Percentiles rank a stretch among this genome's conserved stretches.
These are phyloP conservation scores for Bruguiera gymnorhiza DNA, from an alignment of 345 rosid species.

Conservation along the genomic window DNA sequence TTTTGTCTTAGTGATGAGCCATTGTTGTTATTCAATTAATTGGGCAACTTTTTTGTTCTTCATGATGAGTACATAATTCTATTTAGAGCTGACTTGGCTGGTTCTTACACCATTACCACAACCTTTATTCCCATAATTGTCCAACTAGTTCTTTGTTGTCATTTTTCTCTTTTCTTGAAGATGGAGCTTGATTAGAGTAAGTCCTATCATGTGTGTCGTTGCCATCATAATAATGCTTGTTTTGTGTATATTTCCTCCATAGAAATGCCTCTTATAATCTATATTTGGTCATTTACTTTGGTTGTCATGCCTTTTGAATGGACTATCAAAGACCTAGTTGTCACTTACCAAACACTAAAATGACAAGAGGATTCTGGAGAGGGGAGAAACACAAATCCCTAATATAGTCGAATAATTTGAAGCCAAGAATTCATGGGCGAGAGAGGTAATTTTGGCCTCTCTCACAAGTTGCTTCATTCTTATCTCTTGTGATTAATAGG, in stretches of 20 bases:
- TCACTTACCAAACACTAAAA: too few relatives aligned
- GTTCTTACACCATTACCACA: background rate
- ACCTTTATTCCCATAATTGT: background rate
- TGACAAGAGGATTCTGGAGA: too few relatives aligned
- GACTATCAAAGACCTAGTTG: too few relatives aligned
- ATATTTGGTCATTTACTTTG: background rate
- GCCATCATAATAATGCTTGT: background rate
- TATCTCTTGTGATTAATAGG: background rate
- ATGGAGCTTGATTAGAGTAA: background rate
- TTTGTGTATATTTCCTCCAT: background rate
- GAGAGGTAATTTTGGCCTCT: too few relatives aligned
- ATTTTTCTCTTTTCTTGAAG: too few relatives aligned
- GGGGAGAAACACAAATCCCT: too few relatives aligned
- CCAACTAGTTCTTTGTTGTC: constrained; percentile 4
- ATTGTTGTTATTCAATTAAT: background rate
- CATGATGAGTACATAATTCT: background rate
- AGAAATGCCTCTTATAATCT: background rate
- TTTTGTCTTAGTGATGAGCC: constrained; percentile 7
- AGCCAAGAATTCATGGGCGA: too few relatives aligned
- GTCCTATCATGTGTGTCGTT: constrained; percentile 10
- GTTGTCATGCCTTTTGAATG: too few relatives aligned
- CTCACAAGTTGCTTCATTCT: too few relatives aligned
- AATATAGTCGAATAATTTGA: too few relatives aligned
- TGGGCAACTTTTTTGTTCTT: background rate
- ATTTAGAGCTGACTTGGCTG: background rate